Percentiles rank a stretch among this genome's conserved stretches.
These are phyloP conservation scores for Neurospora intermedia DNA, from an alignment of 495 filamentous ascomycete genomes.

Conservation along the genomic window DNA sequence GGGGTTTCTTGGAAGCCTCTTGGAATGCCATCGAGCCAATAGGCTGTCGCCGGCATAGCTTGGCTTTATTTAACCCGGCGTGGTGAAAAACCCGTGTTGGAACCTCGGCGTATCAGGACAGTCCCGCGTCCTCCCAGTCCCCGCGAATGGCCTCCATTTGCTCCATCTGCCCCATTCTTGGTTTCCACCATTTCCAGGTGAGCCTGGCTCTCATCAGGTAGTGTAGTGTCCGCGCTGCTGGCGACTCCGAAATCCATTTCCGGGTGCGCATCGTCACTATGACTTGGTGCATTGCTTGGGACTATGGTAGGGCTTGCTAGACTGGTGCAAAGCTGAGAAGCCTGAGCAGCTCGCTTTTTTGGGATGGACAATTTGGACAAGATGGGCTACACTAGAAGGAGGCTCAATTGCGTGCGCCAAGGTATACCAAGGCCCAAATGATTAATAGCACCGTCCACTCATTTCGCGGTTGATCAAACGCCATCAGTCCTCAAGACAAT, in stretches of 20 bases:
- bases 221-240: not conserved
- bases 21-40: constrained; percentile 1
- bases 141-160: not conserved
- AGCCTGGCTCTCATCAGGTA: not conserved
- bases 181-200: not conserved
- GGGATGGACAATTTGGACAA: not conserved
- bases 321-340: not conserved
- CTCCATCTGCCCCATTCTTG: not conserved
- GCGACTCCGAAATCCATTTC: not conserved
- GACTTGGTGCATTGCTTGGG: not conserved
- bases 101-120: not conserved
- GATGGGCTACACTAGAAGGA: not conserved
- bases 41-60: not conserved
- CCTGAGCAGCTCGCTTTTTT: not conserved
- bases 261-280: not conserved
- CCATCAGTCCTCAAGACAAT: not conserved
- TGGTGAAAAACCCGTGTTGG: not conserved
- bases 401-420: not conserved
- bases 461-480: not conserved
- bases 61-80: not conserved
- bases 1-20: constrained; percentile 4
- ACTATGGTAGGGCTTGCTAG: not conserved
- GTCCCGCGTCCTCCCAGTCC: not conserved
- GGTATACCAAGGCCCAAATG: not conserved
- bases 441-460: not conserved